These are phyloP conservation scores for Sutorius eximius DNA, from an alignment of 1,284 basidiomycete genomes.

Conservation along the genomic window DNA sequence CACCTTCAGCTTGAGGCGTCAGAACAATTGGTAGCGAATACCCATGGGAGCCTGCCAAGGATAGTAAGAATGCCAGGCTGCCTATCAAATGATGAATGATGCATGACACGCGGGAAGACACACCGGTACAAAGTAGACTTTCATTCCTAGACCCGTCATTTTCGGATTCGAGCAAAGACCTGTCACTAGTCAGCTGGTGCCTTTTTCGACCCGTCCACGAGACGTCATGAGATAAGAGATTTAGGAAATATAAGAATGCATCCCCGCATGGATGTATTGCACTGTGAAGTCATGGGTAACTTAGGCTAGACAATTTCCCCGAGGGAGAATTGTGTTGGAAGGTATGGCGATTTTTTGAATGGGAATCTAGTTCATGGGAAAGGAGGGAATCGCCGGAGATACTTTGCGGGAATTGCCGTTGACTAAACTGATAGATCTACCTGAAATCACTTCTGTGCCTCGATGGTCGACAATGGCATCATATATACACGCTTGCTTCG, in stretches of 20 bases:
- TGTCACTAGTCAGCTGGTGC: constrained; percentile 14
- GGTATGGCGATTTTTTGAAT: constrained; percentile 5
- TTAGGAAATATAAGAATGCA: constrained; percentile 9
- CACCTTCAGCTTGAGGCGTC: constrained; percentile 5
- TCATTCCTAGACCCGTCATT: neutral
- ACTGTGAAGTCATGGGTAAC: neutral
- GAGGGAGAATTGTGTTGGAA: neutral
- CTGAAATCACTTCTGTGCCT: constrained; percentile 4
- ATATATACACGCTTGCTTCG: constrained; percentile 3
- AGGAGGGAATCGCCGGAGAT: constrained; percentile 10
- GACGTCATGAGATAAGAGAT: constrained; percentile 8
- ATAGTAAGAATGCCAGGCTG: neutral
- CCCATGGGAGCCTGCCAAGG: constrained; percentile 4
- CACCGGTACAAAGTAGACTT: neutral
- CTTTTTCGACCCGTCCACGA: constrained; percentile 17
- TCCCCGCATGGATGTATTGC: constrained; percentile 30
- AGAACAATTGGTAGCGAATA: neutral
- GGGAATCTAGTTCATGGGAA: constrained; percentile 7
- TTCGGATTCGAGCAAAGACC: constrained; percentile 9
- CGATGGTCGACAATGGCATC: neutral
- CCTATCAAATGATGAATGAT: constrained; percentile 8
- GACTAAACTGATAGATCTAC: constrained; percentile 15
- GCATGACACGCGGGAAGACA: constrained; percentile 2
- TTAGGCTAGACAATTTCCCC: neutral
- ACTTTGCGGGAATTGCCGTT: constrained; percentile 13